A percentile compares a stretch with the other conserved stretches of the same genome.
These are phyloP conservation scores for Amphirosellinia nigrospora DNA, from an alignment of 495 filamentous ascomycete species.

Conservation along the genomic window DNA sequence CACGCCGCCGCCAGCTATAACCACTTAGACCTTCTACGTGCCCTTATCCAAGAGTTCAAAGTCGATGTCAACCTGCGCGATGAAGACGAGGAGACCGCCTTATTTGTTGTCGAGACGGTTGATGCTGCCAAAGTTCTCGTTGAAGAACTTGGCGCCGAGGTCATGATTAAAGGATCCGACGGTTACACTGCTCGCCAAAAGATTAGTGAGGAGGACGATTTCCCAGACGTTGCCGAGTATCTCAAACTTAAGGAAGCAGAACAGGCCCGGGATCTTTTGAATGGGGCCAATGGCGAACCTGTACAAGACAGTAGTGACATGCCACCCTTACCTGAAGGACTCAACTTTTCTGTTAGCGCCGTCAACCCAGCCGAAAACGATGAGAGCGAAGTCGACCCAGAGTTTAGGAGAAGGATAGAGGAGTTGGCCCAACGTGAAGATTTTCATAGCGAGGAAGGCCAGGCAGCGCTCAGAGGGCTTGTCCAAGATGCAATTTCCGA, in stretches of 20 bases:
- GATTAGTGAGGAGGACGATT: constrained; percentile 73
- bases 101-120: constrained; percentile 83
- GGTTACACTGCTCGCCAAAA: constrained; percentile 73
- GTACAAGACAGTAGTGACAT: constrained; percentile 31
- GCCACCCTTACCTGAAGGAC: constrained; percentile 67
- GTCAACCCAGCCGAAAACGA: constrained; percentile 66
- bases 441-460: constrained; percentile 72
- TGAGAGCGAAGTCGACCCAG: constrained; percentile 67
- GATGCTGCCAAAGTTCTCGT: constrained; percentile 77
- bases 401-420: constrained; percentile 76
- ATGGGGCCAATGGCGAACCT: constrained; percentile 35
- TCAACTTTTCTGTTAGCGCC: constrained; percentile 70
- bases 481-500: constrained; percentile 71
- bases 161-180: constrained; percentile 64
- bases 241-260: constrained; percentile 57
- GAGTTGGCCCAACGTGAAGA: constrained; percentile 75
- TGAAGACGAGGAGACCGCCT: constrained; percentile 87
- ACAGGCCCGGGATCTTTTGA: constrained; percentile 27
- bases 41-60: constrained; percentile 76
- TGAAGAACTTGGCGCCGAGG: constrained; percentile 78
- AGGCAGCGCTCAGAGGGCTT: constrained; percentile 70
- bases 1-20: constrained; percentile 93
- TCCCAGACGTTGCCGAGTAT: constrained; percentile 70
- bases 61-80: constrained; percentile 81
- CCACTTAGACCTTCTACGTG: constrained; percentile 77